phyloP scores from a whole-genome alignment of 768 basidiomycete genomes.

The Mycena galopus region DNA sequence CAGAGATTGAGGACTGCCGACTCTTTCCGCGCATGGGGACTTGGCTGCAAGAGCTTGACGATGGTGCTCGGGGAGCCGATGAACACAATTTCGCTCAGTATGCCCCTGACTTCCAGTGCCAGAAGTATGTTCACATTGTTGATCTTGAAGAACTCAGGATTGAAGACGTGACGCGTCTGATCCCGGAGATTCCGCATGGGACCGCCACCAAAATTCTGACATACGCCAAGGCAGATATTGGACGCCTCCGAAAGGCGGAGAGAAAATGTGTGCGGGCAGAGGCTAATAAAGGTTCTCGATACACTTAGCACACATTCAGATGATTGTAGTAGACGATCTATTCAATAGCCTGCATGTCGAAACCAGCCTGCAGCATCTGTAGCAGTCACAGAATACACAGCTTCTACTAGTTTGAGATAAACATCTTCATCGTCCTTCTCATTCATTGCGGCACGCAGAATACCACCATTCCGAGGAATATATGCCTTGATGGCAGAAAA shows the following conservation, averaged over 20 bases:
- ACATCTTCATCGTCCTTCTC: conserved; percentile 38
- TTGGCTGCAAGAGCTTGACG: background rate
- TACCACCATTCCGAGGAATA: conserved; percentile 34
- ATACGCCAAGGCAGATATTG: background rate
- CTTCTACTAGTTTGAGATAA: conserved; percentile 38
- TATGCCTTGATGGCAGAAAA: conserved; percentile 45
- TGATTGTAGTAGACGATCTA: background rate
- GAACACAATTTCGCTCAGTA: background rate
- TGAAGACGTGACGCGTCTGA: background rate
- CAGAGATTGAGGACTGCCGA: background rate
- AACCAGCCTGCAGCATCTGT: conserved; percentile 40
- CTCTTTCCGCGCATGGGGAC: background rate
- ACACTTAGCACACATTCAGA: background rate
- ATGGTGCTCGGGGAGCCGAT: background rate
- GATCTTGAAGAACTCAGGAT: background rate
- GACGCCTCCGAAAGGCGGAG: background rate
- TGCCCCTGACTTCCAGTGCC: background rate
- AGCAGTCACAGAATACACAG: conserved; percentile 37
- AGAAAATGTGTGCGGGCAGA: background rate
- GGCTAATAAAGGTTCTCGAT: background rate
- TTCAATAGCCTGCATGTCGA: conserved; percentile 28
- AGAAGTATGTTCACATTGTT: conserved; percentile 8
- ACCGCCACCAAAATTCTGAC: background rate
- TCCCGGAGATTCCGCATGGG: background rate
- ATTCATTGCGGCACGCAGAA: conserved; percentile 28